These are phyloP conservation scores for Candida corydali DNA, from an alignment of 805 yeast species.

Conservation along the genomic window DNA sequence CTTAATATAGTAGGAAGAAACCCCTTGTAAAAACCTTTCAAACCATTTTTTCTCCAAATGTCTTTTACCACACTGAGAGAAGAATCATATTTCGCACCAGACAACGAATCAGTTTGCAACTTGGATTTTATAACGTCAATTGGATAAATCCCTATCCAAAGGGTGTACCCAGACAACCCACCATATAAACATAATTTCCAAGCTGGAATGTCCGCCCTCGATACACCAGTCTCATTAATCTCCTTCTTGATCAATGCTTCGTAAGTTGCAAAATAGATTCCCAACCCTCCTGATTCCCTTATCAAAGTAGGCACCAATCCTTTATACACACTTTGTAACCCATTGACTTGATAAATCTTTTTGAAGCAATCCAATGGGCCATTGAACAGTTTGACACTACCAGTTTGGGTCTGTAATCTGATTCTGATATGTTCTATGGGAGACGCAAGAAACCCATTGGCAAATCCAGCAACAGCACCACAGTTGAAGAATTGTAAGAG, in stretches of 20 bases:
- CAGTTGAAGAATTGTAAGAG: constrained; percentile 69
- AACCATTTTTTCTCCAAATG: constrained; percentile 56
- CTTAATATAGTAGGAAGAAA: constrained; percentile 88
- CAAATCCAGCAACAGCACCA: constrained; percentile 90
- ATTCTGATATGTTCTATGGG: constrained; percentile 97
- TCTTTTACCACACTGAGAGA: constrained; percentile 56
- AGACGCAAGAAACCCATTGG: constrained; percentile 82
- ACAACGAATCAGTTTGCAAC: constrained; percentile 63
- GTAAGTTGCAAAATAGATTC: constrained; percentile 82
- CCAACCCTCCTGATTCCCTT: constrained; percentile 87
- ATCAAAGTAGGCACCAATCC: constrained; percentile 80
- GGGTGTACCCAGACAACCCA: constrained; percentile 83
- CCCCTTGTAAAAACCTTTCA: constrained; percentile 82
- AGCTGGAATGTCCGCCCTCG: constrained; percentile 76
- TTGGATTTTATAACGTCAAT: constrained; percentile 88
- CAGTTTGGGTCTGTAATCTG: constrained; percentile 84
- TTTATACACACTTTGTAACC: constrained; percentile 62
- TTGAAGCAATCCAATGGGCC: constrained; percentile 76
- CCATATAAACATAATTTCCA: constrained; percentile 86
- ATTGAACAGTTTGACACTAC: constrained; percentile 42
- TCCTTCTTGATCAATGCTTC: constrained; percentile 80
- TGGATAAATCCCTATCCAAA: constrained; percentile 87
- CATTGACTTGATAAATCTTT: constrained; percentile 52
- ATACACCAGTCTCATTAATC: constrained; percentile 36
- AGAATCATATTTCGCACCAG: constrained; percentile 55